A percentile compares a stretch with the other conserved stretches of the same genome.
These are phyloP conservation scores for Ogataea kodamae DNA, from an alignment of 805 yeast species.

Conservation along the genomic window DNA sequence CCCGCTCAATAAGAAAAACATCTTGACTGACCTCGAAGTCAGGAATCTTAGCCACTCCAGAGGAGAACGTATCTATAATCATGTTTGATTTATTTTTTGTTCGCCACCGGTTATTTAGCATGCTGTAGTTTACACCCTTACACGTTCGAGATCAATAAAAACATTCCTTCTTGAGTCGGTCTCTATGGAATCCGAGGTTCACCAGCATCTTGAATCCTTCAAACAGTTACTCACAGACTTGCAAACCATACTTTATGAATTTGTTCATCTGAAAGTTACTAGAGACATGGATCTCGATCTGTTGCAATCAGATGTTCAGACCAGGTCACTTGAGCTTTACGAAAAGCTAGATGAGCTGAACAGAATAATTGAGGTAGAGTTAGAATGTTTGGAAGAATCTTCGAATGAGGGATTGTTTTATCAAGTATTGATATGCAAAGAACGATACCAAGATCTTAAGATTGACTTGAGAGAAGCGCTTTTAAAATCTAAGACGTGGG, in stretches of 20 bases:
- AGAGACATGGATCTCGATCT: conserved; percentile 13
- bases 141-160: conserved; percentile 1
- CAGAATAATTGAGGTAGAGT: conserved; percentile 11
- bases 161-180: background rate
- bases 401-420: conserved; percentile 3
- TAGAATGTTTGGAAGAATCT: conserved; percentile 10
- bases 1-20: conserved; percentile 57
- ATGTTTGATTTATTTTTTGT: conserved; percentile 12
- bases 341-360: conserved; percentile 18
- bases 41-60: conserved; percentile 64
- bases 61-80: conserved; percentile 38
- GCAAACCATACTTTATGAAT: conserved; percentile 4
- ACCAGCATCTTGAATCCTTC: conserved; percentile 1
- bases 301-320: conserved; percentile 13
- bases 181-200: conserved; percentile 4
- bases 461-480: conserved; percentile 28
- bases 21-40: conserved; percentile 79
- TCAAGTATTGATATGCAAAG: conserved; percentile 18
- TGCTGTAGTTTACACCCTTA: conserved; percentile 3
- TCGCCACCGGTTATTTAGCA: conserved; percentile 9
- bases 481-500: conserved; percentile 23
- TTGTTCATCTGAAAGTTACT: conserved; percentile 4
- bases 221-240: conserved; percentile 8
- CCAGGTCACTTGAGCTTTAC: conserved; percentile 20
- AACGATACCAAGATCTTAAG: conserved; percentile 26